Evolutionary conservation across 2,329 filamentous ascomycete species (phyloP).

Genomic region (Trichoderma simmonsii): DNA sequence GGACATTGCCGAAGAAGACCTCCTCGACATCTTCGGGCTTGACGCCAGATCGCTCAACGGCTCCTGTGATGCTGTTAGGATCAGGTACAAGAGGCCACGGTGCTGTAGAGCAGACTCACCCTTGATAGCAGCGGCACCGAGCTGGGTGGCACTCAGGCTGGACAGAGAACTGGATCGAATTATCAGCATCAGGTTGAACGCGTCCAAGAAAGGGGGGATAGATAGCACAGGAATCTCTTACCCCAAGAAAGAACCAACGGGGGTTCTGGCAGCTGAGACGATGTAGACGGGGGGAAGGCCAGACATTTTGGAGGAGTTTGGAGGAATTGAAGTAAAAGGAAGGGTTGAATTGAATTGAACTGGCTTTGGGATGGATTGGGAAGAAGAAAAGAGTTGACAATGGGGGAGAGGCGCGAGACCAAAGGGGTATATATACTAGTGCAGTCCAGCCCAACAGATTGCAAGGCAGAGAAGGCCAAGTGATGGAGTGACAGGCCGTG

Average conservation of each 20-base stretch:
- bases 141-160: slow-evolving; percentile 78
- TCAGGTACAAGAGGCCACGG: not conserved
- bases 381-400: not conserved
- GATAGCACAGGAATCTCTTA: slow-evolving; percentile 37
- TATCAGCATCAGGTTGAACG: not conserved
- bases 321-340: not conserved
- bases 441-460: slow-evolving; percentile 4
- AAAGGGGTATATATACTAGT: slow-evolving; percentile 8
- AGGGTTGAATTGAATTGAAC: not conserved
- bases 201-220: not conserved
- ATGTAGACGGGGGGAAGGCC: slow-evolving; percentile 89
- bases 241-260: slow-evolving; percentile 93
- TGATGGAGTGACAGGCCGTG: not conserved
- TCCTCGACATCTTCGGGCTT: slow-evolving; percentile 90
- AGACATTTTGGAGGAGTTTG: slow-evolving; percentile 57
- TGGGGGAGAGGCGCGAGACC: not conserved
- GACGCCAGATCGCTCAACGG: slow-evolving; percentile 82
- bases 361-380: slow-evolving; percentile 4
- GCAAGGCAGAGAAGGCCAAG: not conserved
- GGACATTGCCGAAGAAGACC: slow-evolving; percentile 96
- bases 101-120: slow-evolving; percentile 47
- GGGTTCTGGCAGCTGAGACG: slow-evolving; percentile 85
- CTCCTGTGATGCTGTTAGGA: slow-evolving; percentile 46
- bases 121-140: slow-evolving; percentile 91
- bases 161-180: slow-evolving; percentile 68